phyloP scores from a whole-genome alignment of 2,329 filamentous ascomycete species.

The Ilyonectria destructans region DNA sequence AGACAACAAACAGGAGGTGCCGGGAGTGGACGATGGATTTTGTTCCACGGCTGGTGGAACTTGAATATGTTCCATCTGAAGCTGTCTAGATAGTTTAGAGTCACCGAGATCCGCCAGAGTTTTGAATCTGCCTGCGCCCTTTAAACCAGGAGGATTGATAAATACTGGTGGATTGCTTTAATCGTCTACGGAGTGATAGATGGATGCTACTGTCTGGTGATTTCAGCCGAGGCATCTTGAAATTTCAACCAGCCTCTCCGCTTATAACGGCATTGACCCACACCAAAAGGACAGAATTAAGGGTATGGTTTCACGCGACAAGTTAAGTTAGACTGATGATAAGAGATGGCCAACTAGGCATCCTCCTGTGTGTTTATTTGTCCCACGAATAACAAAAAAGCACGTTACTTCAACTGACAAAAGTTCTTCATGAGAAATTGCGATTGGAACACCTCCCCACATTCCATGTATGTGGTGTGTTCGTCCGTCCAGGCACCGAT shows the following conservation, averaged over 20 bases:
- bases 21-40: conserved; percentile 15
- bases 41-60: not conserved
- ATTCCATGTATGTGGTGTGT: not conserved
- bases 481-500: not conserved
- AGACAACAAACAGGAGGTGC: conserved; percentile 16
- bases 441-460: not conserved
- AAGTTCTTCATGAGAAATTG: not conserved
- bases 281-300: not conserved
- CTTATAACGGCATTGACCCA: not conserved
- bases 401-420: not conserved
- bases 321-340: not conserved
- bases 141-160: not conserved
- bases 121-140: not conserved
- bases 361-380: not conserved
- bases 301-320: not conserved
- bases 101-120: conserved; percentile 4
- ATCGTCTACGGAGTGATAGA: not conserved
- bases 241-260: not conserved
- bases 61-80: not conserved
- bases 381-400: not conserved
- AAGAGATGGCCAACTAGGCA: not conserved
- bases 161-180: not conserved
- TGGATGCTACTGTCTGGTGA: not conserved
- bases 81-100: not conserved
- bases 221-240: not conserved